Evolutionary conservation across 2,329 filamentous ascomycete species (phyloP).

Genomic region (Epichloe uncinata): DNA sequence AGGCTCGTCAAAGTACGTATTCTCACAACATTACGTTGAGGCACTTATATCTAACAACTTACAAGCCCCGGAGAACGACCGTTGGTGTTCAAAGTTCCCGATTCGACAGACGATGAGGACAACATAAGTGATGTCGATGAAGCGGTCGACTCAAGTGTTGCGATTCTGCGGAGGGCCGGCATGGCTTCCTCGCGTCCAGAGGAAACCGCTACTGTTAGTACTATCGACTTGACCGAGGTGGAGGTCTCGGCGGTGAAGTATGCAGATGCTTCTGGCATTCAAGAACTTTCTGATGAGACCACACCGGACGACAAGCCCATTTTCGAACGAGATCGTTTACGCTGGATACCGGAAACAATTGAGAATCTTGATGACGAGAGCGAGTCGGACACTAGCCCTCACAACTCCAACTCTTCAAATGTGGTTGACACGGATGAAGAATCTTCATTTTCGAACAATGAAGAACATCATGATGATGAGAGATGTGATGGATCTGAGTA

Average conservation of each 20-base stretch:
- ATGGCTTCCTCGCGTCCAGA: conserved; percentile 7
- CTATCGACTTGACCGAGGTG: conserved; percentile 13
- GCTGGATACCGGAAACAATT: not conserved
- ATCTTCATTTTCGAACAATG: not conserved
- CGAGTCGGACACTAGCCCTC: not conserved
- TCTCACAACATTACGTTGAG: not conserved
- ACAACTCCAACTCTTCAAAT: not conserved
- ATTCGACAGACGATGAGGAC: conserved; percentile 24
- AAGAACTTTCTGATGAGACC: not conserved
- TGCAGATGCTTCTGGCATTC: not conserved
- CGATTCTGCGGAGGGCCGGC: conserved; percentile 16
- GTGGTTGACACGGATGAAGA: not conserved
- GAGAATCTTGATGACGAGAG: not conserved
- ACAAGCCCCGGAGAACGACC: conserved; percentile 14
- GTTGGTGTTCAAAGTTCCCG: conserved; percentile 28
- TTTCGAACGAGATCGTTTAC: not conserved
- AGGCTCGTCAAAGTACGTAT: conserved; percentile 14
- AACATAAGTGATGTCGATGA: conserved; percentile 15
- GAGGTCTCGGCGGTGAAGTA: not conserved
- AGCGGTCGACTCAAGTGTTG: conserved; percentile 13
- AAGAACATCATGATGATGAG: not conserved
- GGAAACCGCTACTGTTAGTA: conserved; percentile 8
- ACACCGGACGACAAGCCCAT: not conserved
- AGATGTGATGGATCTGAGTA: not conserved
- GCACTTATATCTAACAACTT: not conserved